Evolutionary conservation across 208 protist species (phyloP).

Genomic region (Crithidia thermophila): DNA sequence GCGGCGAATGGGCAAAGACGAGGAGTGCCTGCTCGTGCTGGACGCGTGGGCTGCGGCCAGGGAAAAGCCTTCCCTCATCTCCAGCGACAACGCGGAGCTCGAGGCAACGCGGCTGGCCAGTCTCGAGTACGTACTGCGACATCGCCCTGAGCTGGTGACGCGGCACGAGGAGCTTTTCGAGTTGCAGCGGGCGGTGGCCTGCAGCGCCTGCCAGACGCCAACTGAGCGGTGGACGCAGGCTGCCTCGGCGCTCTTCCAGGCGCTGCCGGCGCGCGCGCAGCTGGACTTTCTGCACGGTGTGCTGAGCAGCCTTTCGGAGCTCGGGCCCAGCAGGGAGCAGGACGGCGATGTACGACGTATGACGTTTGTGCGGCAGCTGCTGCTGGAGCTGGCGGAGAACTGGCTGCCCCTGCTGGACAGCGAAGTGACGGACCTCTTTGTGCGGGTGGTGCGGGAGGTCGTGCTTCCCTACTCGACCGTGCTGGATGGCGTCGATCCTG

Average conservation of each 20-base stretch:
- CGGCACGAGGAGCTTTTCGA: conserved; percentile 10
- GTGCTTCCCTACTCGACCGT: conserved; percentile 31
- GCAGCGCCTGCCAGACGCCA: conserved; percentile 1
- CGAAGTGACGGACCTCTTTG: conserved; percentile 44
- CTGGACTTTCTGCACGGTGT: conserved; percentile 22
- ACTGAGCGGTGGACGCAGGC: conserved; percentile 7
- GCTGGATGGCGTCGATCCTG: conserved; percentile 40
- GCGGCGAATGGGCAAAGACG: conserved; percentile 14
- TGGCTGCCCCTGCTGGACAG: conserved; percentile 46
- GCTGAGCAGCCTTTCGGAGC: not conserved
- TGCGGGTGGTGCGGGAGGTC: conserved; percentile 31
- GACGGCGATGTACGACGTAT: conserved; percentile 11
- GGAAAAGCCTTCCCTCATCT: not conserved
- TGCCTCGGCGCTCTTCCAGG: conserved; percentile 23
- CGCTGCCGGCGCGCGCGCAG: conserved; percentile 15
- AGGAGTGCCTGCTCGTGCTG: conserved; percentile 17
- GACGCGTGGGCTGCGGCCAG: conserved; percentile 3
- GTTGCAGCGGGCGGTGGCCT: conserved; percentile 11
- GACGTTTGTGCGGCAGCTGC: conserved; percentile 23
- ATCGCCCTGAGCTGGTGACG: conserved; percentile 24
- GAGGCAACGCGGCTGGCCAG: conserved; percentile 10
- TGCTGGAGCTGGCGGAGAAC: conserved; percentile 29
- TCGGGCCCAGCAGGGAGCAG: not conserved
- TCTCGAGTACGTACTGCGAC: conserved; percentile 19
- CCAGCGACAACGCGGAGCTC: not conserved